A percentile compares a stretch with the other conserved stretches of the same genome.
Conservation (phyloP, 257 asterid species). For the Nicotiana paniculata region DNA sequence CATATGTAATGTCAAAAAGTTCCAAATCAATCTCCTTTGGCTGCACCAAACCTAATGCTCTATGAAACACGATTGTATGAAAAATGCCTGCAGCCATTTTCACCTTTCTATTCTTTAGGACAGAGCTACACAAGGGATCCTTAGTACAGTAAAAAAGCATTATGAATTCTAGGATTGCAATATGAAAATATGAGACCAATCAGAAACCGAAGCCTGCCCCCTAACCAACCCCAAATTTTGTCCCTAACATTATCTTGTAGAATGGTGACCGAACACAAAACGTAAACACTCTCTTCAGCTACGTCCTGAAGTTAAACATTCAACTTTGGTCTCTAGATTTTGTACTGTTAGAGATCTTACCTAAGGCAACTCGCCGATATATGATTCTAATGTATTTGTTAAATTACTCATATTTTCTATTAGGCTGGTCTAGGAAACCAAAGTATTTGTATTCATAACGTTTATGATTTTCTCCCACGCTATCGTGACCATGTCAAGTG, state of each 20-base stretch:
- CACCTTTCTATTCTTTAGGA: conserved; percentile 7
- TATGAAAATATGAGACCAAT: not conserved
- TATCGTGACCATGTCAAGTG: not conserved
- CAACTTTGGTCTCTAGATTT: not conserved
- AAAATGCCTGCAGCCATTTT: conserved; percentile 69
- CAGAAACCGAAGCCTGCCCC: not conserved
- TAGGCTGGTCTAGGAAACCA: not conserved
- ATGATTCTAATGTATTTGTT: not conserved
- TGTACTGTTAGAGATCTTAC: not conserved
- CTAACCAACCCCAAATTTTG: not conserved
- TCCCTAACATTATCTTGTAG: not conserved
- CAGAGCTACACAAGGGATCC: not conserved
- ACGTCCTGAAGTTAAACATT: not conserved
- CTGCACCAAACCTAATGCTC: conserved; percentile 92
- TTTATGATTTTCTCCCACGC: not conserved
- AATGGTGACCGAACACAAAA: not conserved
- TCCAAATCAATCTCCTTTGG: conserved; percentile 92
- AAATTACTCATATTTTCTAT: not conserved
- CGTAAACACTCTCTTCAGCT: not conserved
- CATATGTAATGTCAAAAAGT: conserved; percentile 94
- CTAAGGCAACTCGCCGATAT: not conserved
- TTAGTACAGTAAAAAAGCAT: not conserved
- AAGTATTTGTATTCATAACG: not conserved
- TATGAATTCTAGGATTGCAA: not conserved
- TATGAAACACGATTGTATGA: conserved; percentile 77